Evolutionary conservation across 352 stramenopile genomes (phyloP), one percentile per base, ranked within the genome.

Genomic region (Pythium sp.): DNA sequence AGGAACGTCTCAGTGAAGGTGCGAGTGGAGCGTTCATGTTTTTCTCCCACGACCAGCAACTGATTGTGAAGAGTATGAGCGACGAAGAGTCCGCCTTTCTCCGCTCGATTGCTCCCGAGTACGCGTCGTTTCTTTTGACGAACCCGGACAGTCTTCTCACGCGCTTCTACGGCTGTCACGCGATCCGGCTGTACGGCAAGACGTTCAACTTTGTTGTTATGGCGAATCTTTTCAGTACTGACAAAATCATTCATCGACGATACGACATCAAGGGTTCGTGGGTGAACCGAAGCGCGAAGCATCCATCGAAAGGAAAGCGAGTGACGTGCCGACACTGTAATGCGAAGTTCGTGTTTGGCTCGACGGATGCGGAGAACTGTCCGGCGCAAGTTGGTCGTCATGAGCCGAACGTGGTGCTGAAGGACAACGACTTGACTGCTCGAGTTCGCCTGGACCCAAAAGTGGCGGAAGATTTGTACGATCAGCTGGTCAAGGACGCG

Each of bases 191-290:
- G 26, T 95, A 95, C 68, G 87, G 87, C 72, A 95, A 93, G 70
- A 94, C 86, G 53, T 96, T 96, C 73, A 91, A 96, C 75, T 96
- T 96, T 64, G 86, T 96, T 22, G 88, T 96, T 26, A 96, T 96
- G 88, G 84, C 86, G 7, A 96, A 96, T 56, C 62, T 96, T 28
- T 96, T 96, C 62, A 93, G 81, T 62, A 92, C 80, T 14, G 82
- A 92, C 28, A 89, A 87, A 46, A 86, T 92, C 22, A 94, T 96
- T 62, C 88, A 96, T 47, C 85, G 86, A 22, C 82, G 88, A 6
- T 96, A 96, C 70, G 88, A 96, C 59, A 93, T 96, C 68, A 96
- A 96, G 77, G 88, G 88, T 1, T 94, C 86, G 8, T 96, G 85
- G 86, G 88, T 96, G 24, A 96, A 96, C 71, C 86, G 88, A 26